phyloP scores from a whole-genome alignment of 1,284 basidiomycete genomes.

The Moesziomyces parantarcticus region DNA sequence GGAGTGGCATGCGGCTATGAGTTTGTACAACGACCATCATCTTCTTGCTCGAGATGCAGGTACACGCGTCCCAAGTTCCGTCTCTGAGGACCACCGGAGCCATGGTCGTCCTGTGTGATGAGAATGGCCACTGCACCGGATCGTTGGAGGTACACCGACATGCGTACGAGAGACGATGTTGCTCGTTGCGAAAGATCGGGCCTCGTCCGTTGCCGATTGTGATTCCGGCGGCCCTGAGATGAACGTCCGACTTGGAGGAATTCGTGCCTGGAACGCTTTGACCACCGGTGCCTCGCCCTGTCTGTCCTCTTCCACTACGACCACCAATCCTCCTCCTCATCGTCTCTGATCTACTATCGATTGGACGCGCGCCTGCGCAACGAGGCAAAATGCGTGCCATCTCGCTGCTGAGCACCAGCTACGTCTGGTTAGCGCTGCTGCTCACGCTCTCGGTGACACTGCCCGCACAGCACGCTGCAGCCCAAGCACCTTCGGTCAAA shows the following conservation, averaged over 20 bases:
- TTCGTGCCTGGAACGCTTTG: not conserved
- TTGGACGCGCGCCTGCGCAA: not conserved
- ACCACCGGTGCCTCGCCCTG: not conserved
- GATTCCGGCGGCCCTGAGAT: not conserved
- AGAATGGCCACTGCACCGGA: too few relatives aligned
- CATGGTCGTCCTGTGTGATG: too few relatives aligned
- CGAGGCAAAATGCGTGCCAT: constrained; percentile 20
- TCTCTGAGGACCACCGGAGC: too few relatives aligned
- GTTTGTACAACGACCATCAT: too few relatives aligned
- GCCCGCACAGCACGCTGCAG: constrained; percentile 2
- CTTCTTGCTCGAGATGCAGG: too few relatives aligned
- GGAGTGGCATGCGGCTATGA: too few relatives aligned
- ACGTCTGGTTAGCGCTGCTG: constrained; percentile 22
- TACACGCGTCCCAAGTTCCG: too few relatives aligned
- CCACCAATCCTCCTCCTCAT: not conserved
- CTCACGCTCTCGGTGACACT: constrained; percentile 10
- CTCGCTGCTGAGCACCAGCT: constrained; percentile 19
- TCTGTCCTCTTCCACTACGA: not conserved
- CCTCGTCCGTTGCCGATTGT: not conserved
- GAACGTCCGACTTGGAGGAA: not conserved
- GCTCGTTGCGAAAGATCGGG: not conserved
- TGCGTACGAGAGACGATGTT: too few relatives aligned
- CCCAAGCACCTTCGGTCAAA: constrained; percentile 75
- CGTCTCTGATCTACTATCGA: not conserved
- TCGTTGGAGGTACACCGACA: too few relatives aligned